phyloP scores from a whole-genome alignment of 108 stramenopile species.

The Nitzschia sp. region DNA sequence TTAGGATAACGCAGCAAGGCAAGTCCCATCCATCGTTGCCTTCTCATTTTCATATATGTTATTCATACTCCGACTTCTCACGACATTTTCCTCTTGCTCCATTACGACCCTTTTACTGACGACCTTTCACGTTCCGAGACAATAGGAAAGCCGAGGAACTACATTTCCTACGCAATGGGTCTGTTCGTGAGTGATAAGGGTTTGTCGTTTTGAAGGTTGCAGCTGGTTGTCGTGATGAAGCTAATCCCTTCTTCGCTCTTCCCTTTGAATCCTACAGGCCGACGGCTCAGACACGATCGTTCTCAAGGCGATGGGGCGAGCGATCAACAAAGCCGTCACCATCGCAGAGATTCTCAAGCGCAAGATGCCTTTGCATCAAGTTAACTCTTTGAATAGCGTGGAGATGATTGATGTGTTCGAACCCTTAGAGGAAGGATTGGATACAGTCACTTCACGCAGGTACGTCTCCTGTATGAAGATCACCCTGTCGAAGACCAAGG shows the following conservation, averaged over 20 bases:
- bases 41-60: no score
- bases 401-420: constrained; percentile 86
- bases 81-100: no score
- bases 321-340: constrained; percentile 90
- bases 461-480: constrained; percentile 83
- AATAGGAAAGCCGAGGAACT: constrained; percentile 87
- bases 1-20: constrained; percentile 82
- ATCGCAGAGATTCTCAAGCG: constrained; percentile 87
- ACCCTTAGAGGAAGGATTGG: constrained; percentile 86
- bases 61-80: no score
- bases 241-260: not conserved
- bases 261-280: constrained; percentile 28
- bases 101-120: no score
- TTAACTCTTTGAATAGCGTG: constrained; percentile 63
- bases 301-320: constrained; percentile 87
- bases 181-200: constrained; percentile 79
- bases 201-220: no score
- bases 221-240: no score
- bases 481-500: constrained; percentile 52
- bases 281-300: constrained; percentile 62
- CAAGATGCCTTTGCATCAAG: constrained; percentile 83
- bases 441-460: constrained; percentile 71
- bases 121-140: no score
- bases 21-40: no score
- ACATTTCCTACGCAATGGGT: constrained; percentile 81